phyloP scores from a whole-genome alignment of 495 filamentous ascomycete genomes.

The Saxophila tyrrhenica region DNA sequence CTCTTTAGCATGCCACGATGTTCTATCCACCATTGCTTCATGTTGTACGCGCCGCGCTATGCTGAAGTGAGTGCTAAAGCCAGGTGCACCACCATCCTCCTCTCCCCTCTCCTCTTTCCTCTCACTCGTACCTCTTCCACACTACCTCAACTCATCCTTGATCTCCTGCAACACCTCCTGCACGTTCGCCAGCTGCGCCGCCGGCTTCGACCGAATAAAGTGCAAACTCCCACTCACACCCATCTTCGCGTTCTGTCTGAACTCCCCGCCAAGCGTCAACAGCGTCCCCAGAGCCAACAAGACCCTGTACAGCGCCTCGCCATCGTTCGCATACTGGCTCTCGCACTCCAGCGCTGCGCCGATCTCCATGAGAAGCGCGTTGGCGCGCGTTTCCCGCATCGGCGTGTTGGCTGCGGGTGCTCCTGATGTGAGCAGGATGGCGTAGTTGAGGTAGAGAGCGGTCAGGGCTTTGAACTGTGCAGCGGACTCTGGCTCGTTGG shows the following conservation, averaged over 20 bases:
- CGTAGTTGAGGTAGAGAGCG: slow-evolving; percentile 78
- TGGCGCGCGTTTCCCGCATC: slow-evolving; percentile 10
- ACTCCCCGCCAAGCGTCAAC: slow-evolving; percentile 41
- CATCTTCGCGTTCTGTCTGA: slow-evolving; percentile 36
- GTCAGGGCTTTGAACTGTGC: slow-evolving; percentile 55
- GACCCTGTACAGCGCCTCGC: slow-evolving; percentile 71
- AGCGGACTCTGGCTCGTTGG: slow-evolving; percentile 50
- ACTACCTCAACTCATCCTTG: slow-evolving; percentile 25
- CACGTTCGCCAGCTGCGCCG: slow-evolving; percentile 44
- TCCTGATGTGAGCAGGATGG: slow-evolving; percentile 37
- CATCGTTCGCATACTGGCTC: slow-evolving; percentile 47
- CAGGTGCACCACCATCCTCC: too few species aligned
- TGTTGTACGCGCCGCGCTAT: too few species aligned
- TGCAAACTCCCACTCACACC: slow-evolving; percentile 35
- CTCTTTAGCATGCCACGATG: too few species aligned
- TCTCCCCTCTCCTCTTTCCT: too few species aligned
- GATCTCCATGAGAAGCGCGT: slow-evolving; percentile 16
- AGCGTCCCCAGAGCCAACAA: slow-evolving; percentile 78
- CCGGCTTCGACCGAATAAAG: slow-evolving; percentile 33
- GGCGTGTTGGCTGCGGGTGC: slow-evolving; percentile 9
- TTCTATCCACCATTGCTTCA: too few species aligned
- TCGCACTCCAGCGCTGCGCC: slow-evolving; percentile 17
- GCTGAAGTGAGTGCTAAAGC: too few species aligned
- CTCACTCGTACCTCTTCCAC: not conserved
- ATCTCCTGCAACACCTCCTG: slow-evolving; percentile 50